A percentile compares a stretch with the other conserved stretches of the same genome.
phyloP scores from a whole-genome alignment of 768 basidiomycete genomes.

The Roridomyces roridus region DNA sequence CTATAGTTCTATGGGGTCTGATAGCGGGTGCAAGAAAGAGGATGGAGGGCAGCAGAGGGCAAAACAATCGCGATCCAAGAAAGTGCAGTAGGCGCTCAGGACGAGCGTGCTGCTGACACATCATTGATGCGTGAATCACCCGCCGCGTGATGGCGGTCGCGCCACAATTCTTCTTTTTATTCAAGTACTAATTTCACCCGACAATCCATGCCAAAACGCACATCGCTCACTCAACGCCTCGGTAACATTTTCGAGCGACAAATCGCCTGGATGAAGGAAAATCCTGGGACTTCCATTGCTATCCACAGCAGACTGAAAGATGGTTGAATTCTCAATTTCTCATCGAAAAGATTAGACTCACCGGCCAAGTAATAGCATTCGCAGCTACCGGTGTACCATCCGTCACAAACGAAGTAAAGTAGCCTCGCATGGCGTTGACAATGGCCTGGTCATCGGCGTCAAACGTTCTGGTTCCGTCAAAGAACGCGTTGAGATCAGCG shows the following conservation, averaged over 20 bases:
- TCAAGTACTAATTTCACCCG: slow-evolving; percentile 14
- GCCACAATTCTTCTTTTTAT: too few species aligned
- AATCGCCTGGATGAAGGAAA: slow-evolving; percentile 34
- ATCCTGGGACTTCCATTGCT: slow-evolving; percentile 36
- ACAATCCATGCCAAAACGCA: slow-evolving; percentile 39
- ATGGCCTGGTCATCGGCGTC: slow-evolving; percentile 35
- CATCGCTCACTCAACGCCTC: slow-evolving; percentile 31
- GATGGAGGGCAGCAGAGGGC: too few species aligned
- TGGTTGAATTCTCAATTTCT: too few species aligned
- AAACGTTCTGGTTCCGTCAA: slow-evolving; percentile 26
- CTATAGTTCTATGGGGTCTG: too few species aligned
- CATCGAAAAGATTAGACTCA: slow-evolving; percentile 19
- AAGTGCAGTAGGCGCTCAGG: too few species aligned
- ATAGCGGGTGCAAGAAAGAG: too few species aligned
- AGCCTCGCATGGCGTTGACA: slow-evolving; percentile 45
- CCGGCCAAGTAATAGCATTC: slow-evolving; percentile 33
- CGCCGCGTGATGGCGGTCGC: too few species aligned
- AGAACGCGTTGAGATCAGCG: slow-evolving; percentile 44
- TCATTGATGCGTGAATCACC: too few species aligned
- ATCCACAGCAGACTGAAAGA: neutral
- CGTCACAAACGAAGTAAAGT: slow-evolving; percentile 46
- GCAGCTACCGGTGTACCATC: slow-evolving; percentile 34
- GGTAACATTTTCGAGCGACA: slow-evolving; percentile 32
- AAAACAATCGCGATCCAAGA: too few species aligned
- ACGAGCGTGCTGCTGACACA: too few species aligned